phyloP scores from a whole-genome alignment of 2,329 filamentous ascomycete species.

The Ophiognomonia clavigignenti-juglandacearum region DNA sequence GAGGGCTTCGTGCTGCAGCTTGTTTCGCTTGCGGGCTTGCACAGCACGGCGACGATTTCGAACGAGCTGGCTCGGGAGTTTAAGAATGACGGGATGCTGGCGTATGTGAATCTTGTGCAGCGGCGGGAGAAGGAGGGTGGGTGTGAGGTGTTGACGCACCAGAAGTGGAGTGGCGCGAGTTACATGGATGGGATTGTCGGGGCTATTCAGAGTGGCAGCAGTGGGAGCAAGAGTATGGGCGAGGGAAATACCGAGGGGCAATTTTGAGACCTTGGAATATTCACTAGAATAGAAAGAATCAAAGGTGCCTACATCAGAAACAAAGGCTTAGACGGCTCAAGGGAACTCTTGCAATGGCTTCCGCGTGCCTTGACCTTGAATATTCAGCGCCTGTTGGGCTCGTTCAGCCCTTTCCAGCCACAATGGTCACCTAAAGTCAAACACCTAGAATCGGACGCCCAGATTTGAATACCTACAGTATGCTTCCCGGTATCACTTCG shows the following conservation, averaged over 20 bases:
- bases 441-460: too few species aligned
- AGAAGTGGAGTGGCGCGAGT: constrained; percentile 70
- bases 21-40: constrained; percentile 61
- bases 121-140: constrained; percentile 79
- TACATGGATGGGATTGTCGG: constrained; percentile 88
- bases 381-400: too few species aligned
- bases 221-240: constrained; percentile 87
- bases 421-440: too few species aligned
- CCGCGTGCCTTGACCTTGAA: too few species aligned
- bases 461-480: too few species aligned
- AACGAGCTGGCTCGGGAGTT: constrained; percentile 76
- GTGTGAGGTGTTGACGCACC: constrained; percentile 93
- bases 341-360: too few species aligned
- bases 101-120: constrained; percentile 94
- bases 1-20: constrained; percentile 74
- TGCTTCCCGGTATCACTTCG: too few species aligned
- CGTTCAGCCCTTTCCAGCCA: too few species aligned
- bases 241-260: constrained; percentile 85
- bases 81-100: constrained; percentile 90
- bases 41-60: constrained; percentile 59
- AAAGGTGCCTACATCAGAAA: too few species aligned
- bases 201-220: constrained; percentile 86
- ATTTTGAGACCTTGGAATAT: constrained; percentile 32
- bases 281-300: too few species aligned
- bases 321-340: too few species aligned